A percentile compares a stretch with the other conserved stretches of the same genome.
Conservation (phyloP, 306 rosid species). For the Pterocarpus santalinus region DNA sequence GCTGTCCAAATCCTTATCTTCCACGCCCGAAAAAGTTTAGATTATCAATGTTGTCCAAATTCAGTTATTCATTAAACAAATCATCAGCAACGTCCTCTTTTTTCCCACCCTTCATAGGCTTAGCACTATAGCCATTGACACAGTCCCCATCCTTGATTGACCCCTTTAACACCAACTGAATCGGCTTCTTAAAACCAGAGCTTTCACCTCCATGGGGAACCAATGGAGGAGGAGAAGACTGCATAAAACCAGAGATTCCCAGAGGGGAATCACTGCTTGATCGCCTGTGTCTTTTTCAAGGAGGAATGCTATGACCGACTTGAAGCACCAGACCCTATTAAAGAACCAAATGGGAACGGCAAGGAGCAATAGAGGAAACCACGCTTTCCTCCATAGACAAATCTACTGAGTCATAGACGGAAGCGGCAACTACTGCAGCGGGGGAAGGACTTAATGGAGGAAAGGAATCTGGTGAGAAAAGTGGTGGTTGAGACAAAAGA, state of each 20-base stretch:
- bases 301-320: slow-evolving; percentile 60
- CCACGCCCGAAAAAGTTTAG: slow-evolving; percentile 56
- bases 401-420: slow-evolving; percentile 54
- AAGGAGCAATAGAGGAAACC: slow-evolving; percentile 50
- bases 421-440: slow-evolving; percentile 5
- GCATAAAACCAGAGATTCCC: slow-evolving; percentile 60
- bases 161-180: slow-evolving; percentile 52
- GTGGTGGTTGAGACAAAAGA: slow-evolving; percentile 65
- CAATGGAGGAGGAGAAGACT: slow-evolving; percentile 63
- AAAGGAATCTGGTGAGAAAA: slow-evolving; percentile 55
- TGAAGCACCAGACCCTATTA: slow-evolving; percentile 43
- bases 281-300: slow-evolving; percentile 71
- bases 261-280: slow-evolving; percentile 69
- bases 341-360: slow-evolving; percentile 42
- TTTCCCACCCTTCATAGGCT: slow-evolving; percentile 49
- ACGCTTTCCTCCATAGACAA: slow-evolving; percentile 59
- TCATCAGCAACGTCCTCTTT: slow-evolving; percentile 57
- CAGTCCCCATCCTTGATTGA: slow-evolving; percentile 43
- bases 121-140: slow-evolving; percentile 1
- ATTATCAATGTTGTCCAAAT: slow-evolving; percentile 61
- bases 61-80: slow-evolving; percentile 62
- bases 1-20: slow-evolving; percentile 66
- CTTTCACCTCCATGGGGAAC: slow-evolving; percentile 51
- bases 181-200: slow-evolving; percentile 47
- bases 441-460: slow-evolving; percentile 68